phyloP scores from a whole-genome alignment of 768 basidiomycete species.

The Astraeus odoratus region DNA sequence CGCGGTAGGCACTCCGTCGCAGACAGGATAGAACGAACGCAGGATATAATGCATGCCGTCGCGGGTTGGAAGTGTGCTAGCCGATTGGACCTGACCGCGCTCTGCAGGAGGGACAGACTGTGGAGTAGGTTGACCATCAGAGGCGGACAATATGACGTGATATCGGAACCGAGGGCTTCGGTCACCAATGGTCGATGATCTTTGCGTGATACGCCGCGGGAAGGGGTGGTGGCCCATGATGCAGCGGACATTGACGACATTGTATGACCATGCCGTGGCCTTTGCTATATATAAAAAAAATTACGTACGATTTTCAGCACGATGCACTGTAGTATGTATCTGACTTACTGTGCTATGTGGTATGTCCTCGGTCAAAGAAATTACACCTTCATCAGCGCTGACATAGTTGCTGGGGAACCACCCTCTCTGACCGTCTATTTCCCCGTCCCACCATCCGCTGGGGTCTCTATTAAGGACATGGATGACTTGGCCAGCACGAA shows the following conservation, averaged over 20 bases:
- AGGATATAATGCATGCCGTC: conserved; percentile 91
- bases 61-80: conserved; percentile 86
- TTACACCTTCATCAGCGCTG: conserved; percentile 48
- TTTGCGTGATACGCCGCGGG: conserved; percentile 30
- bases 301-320: background rate
- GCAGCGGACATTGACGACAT: conserved; percentile 45
- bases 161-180: conserved; percentile 41
- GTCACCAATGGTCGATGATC: conserved; percentile 40
- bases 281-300: conserved; percentile 21
- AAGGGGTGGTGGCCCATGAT: conserved; percentile 47
- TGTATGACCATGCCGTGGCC: conserved; percentile 42
- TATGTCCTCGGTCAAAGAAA: conserved; percentile 50
- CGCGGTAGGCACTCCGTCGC: conserved; percentile 79
- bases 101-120: conserved; percentile 79
- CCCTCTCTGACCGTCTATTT: conserved; percentile 79
- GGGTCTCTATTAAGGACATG: conserved; percentile 81
- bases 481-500: conserved; percentile 87
- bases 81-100: conserved; percentile 72
- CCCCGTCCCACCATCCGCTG: conserved; percentile 99
- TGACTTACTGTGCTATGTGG: conserved; percentile 37
- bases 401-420: conserved; percentile 99
- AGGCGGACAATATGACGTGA: conserved; percentile 63
- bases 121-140: conserved; percentile 82
- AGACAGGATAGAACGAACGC: conserved; percentile 80
- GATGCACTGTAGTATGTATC: background rate